Percentiles rank a stretch among this genome's conserved stretches.
These are phyloP conservation scores for Cryphonectria naterciae DNA, from an alignment of 2,329 filamentous ascomycete species.

Conservation along the genomic window DNA sequence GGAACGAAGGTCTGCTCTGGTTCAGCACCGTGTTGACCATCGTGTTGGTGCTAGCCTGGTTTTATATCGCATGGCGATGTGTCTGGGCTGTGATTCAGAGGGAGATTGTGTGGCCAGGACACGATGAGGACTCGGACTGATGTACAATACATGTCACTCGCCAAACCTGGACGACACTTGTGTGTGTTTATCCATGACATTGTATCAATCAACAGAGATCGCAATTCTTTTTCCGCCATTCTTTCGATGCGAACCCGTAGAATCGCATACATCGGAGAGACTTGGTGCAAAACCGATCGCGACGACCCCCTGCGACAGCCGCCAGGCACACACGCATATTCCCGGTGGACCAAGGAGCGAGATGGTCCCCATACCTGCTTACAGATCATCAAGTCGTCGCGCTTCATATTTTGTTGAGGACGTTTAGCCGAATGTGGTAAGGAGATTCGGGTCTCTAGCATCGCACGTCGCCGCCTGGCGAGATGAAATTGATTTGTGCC, in stretches of 20 bases:
- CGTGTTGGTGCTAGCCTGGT: slow-evolving; percentile 57
- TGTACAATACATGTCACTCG: background rate
- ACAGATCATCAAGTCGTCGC: background rate
- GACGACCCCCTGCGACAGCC: background rate
- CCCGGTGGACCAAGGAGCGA: background rate
- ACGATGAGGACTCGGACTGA: slow-evolving; percentile 55
- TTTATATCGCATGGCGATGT: slow-evolving; percentile 54
- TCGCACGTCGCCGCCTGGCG: background rate
- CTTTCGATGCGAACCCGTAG: background rate
- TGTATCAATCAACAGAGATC: background rate
- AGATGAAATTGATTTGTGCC: background rate
- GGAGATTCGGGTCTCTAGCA: background rate
- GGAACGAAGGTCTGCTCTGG: slow-evolving; percentile 56
- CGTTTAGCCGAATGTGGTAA: background rate
- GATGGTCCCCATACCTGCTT: background rate
- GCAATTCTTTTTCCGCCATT: background rate
- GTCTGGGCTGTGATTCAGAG: slow-evolving; percentile 53
- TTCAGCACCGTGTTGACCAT: slow-evolving; percentile 61
- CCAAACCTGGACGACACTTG: background rate
- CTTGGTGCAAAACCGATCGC: background rate
- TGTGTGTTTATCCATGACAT: background rate
- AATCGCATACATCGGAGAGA: background rate
- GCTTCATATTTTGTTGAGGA: background rate
- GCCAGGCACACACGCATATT: background rate
- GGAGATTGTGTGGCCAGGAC: slow-evolving; percentile 62